Evolutionary conservation across 768 basidiomycete genomes (phyloP).

Genomic region (Auricularia sp.): DNA sequence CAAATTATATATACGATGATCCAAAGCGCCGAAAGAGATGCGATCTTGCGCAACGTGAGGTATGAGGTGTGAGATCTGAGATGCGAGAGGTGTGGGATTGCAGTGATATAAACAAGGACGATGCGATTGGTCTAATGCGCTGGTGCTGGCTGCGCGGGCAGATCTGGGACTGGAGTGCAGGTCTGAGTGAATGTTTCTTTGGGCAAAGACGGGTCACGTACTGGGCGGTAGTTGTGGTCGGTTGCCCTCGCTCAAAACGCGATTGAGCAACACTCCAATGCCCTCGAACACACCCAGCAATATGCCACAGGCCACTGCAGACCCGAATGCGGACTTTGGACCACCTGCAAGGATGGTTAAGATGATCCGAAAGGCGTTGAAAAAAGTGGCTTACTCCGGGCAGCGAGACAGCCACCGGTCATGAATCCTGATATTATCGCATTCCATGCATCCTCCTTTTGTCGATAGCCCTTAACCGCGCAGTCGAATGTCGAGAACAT

Average conservation of each 20-base stretch:
- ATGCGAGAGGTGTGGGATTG: not conserved
- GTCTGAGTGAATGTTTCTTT: not conserved
- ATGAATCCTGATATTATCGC: conserved; percentile 97
- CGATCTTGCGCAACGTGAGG: no score
- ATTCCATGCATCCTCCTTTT: conserved; percentile 99
- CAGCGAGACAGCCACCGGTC: conserved; percentile 93
- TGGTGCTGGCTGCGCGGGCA: not conserved
- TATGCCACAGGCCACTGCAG: conserved; percentile 94
- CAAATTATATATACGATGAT: no score
- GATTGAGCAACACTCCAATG: conserved; percentile 83
- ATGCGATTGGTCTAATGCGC: not conserved
- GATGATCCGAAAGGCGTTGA: not conserved
- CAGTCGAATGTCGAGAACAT: conserved; percentile 99
- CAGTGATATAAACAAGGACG: not conserved
- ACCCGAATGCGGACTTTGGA: conserved; percentile 79
- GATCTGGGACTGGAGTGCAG: not conserved
- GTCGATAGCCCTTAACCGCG: conserved; percentile 90
- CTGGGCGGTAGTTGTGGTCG: conserved; percentile 71
- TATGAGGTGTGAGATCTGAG: not conserved
- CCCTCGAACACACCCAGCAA: conserved; percentile 91
- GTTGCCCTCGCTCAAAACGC: conserved; percentile 78
- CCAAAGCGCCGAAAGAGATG: no score
- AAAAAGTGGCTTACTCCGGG: conserved; percentile 61
- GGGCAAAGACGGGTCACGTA: conserved; percentile 29
- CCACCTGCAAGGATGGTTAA: conserved; percentile 48